phyloP scores from a whole-genome alignment of 2,329 filamentous ascomycete species.

The Alternaria arbusti region DNA sequence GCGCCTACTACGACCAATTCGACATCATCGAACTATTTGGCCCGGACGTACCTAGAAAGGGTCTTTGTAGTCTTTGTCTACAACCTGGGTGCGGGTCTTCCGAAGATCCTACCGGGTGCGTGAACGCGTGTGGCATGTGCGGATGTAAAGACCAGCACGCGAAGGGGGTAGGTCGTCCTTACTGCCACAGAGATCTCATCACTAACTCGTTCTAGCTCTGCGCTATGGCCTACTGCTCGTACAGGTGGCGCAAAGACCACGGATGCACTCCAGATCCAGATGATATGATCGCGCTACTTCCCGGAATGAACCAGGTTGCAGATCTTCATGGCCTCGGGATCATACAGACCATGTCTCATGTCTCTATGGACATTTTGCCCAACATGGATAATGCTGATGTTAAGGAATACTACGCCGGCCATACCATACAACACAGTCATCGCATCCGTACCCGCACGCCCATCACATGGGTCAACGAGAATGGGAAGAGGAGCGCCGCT shows the following conservation, averaged over 20 bases:
- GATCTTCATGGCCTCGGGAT: neutral
- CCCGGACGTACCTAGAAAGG: neutral
- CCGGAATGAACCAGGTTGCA: neutral
- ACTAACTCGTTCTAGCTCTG: accelerated
- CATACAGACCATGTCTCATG: neutral
- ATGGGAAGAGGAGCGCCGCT: neutral
- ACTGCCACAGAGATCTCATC: accelerated
- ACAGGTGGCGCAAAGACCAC: neutral
- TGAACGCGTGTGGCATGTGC: neutral
- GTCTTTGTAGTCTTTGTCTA: neutral
- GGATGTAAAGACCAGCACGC: neutral
- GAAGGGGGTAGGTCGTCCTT: neutral
- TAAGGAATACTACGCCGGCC: neutral
- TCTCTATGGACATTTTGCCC: neutral
- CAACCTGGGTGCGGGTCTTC: neutral
- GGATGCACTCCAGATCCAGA: neutral
- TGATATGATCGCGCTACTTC: neutral
- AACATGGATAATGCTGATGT: neutral
- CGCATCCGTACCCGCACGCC: neutral
- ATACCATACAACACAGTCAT: neutral
- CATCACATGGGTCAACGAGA: neutral
- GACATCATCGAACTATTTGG: neutral
- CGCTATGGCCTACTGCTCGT: neutral
- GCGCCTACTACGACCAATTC: neutral
- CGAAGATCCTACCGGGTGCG: neutral